Evolutionary conservation across 495 filamentous ascomycete genomes (phyloP).

Genomic region (Neurospora sublineolata): DNA sequence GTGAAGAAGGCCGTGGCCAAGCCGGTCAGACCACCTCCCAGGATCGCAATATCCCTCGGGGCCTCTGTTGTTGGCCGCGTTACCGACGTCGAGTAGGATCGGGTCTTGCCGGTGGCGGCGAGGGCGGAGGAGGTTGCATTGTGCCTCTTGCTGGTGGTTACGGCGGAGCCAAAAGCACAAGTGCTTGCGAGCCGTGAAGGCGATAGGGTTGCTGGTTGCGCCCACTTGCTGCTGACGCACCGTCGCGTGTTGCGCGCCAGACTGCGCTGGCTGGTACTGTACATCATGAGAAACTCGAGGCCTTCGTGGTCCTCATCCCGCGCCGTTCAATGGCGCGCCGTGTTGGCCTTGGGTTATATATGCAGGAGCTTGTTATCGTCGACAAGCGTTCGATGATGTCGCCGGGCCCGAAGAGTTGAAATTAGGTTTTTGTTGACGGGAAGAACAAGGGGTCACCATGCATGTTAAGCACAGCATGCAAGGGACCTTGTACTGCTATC

Average conservation of each 20-base stretch:
- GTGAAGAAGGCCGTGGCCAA: slow-evolving; percentile 71
- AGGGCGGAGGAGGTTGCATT: background rate
- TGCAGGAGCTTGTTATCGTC: background rate
- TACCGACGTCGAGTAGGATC: slow-evolving; percentile 7
- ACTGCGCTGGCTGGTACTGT: slow-evolving; percentile 10
- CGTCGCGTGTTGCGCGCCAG: slow-evolving; percentile 5
- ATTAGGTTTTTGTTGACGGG: background rate
- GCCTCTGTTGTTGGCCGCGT: background rate
- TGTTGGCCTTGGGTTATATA: background rate
- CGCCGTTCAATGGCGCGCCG: background rate
- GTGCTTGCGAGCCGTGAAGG: background rate
- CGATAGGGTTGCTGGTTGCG: background rate
- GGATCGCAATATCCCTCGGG: slow-evolving; percentile 50
- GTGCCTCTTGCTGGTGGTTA: background rate
- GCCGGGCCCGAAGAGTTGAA: background rate
- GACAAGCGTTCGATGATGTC: background rate
- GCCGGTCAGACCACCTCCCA: slow-evolving; percentile 88
- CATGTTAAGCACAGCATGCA: background rate
- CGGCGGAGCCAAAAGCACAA: background rate
- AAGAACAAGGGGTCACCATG: background rate
- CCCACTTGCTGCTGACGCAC: background rate
- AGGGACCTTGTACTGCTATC: background rate
- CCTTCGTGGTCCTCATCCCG: background rate
- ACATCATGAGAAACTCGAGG: slow-evolving; percentile 10
- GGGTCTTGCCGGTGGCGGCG: background rate